Base-by-base conservation (phyloP, 192 early-diverging fungal genomes). In the Chytriomyces hyalinus region DNA sequence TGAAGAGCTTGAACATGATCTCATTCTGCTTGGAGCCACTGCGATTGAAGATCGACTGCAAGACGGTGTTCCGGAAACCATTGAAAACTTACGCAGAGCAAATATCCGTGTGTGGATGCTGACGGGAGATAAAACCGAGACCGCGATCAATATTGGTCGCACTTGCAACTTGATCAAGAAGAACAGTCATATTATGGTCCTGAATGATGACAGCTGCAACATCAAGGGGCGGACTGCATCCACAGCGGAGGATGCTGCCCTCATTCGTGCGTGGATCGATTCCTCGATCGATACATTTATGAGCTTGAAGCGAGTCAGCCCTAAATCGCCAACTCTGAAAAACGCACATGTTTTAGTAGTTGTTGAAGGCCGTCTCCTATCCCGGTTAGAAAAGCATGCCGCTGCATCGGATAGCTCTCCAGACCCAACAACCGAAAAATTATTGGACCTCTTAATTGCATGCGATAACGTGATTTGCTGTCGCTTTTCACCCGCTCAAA, bases 11-110 rank as follows among this genome's bases (percentile, higher is more conserved):
- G 94, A 95, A 71, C 73, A 77, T n/a, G 89, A 90, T 46, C 68
- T 95, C 44, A 81, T 88, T 9, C 86, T 95, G 51, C 88, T 94
- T 0, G 94, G 94, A 0, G 90, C 92, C 0, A 95, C 94, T 0
- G 94, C 94, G 8, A 95, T 95, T 67, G 94, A 95, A 75, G 94
- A 95, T 73, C 88, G 92, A 50, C 78, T 95, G 73, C 94, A 95
- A 67, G 86, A 81, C 9, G 94, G 93, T 8, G 94, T 95, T 6
- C 93, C 94, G 3, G 92, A 94, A 70, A 92, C 93, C 1, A 95
- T 95, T 53, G 89, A 92, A 73, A 91, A 87, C 70, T 84, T 95
- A 51, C 88, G 91, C 3, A 82, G 85, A 6, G 94, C 94, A 0
- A 92, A 92, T 43, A 92, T 95, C 49, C 88, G 88, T 36, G 87